phyloP scores from a whole-genome alignment of 2,329 filamentous ascomycete species.

The Dactylella cylindrospora region DNA sequence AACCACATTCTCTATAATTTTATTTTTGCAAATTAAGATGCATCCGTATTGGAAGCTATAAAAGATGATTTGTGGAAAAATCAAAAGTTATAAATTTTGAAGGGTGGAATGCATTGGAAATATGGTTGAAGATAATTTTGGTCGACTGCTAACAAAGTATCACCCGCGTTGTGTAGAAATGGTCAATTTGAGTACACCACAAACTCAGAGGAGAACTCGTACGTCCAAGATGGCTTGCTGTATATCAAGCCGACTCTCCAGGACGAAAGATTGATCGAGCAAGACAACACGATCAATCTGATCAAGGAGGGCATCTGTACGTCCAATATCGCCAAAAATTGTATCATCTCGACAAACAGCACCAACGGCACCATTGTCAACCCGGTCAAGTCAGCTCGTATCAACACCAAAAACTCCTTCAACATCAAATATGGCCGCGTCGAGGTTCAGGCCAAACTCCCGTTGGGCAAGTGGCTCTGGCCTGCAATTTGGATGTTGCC shows the following conservation, averaged over 20 bases:
- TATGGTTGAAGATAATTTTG: too few relatives aligned
- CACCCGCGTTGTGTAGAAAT: conserved; percentile 59
- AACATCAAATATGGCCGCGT: conserved; percentile 78
- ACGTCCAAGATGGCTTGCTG: conserved; percentile 67
- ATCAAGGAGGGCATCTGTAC: conserved; percentile 68
- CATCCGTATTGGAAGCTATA: too few relatives aligned
- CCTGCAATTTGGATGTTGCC: conserved; percentile 92
- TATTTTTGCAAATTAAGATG: too few relatives aligned
- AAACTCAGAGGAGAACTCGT: conserved; percentile 70
- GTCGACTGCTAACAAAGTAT: conserved; percentile 5
- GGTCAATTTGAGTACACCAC: conserved; percentile 81
- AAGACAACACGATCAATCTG: conserved; percentile 69
- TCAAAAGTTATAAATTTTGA: too few relatives aligned
- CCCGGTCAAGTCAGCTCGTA: conserved; percentile 73
- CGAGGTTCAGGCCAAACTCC: conserved; percentile 75
- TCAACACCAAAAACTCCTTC: conserved; percentile 71
- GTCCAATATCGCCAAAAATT: conserved; percentile 62
- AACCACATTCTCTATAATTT: too few relatives aligned
- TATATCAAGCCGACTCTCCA: conserved; percentile 77
- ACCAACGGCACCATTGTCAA: conserved; percentile 77
- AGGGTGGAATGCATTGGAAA: too few relatives aligned
- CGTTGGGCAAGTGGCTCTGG: conserved; percentile 82
- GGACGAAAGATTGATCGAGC: conserved; percentile 65
- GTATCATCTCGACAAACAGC: conserved; percentile 71
- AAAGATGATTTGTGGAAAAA: too few relatives aligned